A percentile compares a stretch with the other conserved stretches of the same genome.
Conservation (phyloP, 2,329 filamentous ascomycete species). For the Arthroderma sp. region DNA sequence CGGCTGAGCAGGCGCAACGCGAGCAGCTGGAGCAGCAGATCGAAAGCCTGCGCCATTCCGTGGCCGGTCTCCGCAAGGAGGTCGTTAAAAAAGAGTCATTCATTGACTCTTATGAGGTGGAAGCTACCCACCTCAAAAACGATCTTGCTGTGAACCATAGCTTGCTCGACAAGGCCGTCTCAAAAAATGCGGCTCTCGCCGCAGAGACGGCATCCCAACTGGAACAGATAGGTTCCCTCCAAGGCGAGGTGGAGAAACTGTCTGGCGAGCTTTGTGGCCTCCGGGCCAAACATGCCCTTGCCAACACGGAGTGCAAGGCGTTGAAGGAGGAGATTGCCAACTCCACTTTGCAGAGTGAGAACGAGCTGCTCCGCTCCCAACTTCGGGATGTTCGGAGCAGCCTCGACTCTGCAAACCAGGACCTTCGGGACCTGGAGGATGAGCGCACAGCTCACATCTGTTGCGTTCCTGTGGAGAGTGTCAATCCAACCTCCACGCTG, state of each 20-base stretch:
- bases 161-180: background rate
- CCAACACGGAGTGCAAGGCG: background rate
- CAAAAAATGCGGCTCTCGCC: constrained; percentile 1
- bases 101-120: constrained; percentile 1
- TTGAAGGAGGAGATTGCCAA: constrained; percentile 6
- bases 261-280: constrained; percentile 5
- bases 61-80: background rate
- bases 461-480: background rate
- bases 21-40: constrained; percentile 1
- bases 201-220: background rate
- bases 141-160: background rate
- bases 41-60: background rate
- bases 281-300: background rate
- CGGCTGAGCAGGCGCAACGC: background rate
- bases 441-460: constrained; percentile 5
- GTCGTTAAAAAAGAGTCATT: background rate
- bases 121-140: background rate
- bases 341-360: constrained; percentile 4
- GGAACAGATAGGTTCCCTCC: constrained; percentile 5
- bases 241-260: constrained; percentile 5
- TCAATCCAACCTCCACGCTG: constrained; percentile 2
- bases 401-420: constrained; percentile 6
- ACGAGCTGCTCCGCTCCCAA: background rate
- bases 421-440: constrained; percentile 4
- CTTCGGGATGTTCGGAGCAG: background rate